These are phyloP conservation scores for Trichoderma hamatum DNA, from an alignment of 2,329 filamentous ascomycete genomes.

Conservation along the genomic window DNA sequence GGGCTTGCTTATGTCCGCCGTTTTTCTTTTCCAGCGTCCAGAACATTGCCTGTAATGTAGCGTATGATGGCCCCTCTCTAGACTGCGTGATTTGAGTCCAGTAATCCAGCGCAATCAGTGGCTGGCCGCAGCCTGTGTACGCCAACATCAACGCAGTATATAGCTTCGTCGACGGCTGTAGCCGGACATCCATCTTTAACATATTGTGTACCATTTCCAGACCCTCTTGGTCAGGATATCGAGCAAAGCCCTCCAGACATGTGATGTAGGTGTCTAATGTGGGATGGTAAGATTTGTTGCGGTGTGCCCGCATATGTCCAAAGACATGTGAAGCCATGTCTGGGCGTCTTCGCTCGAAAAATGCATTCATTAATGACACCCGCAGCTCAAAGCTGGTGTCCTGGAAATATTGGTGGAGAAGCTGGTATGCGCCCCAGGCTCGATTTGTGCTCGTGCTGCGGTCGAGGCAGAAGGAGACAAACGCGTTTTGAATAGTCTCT, in stretches of 20 bases:
- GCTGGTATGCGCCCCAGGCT: slow-evolving; percentile 66
- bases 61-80: slow-evolving; percentile 82
- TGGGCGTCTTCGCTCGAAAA: slow-evolving; percentile 74
- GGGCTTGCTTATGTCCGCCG: slow-evolving; percentile 61
- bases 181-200: slow-evolving; percentile 85
- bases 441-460: slow-evolving; percentile 62
- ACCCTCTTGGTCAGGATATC: slow-evolving; percentile 56
- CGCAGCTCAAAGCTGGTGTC: slow-evolving; percentile 68
- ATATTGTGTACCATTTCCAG: slow-evolving; percentile 85
- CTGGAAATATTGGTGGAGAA: slow-evolving; percentile 66
- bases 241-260: slow-evolving; percentile 75
- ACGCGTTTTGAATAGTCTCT: slow-evolving; percentile 63
- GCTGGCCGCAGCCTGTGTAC: slow-evolving; percentile 70
- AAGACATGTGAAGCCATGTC: slow-evolving; percentile 89
- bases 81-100: slow-evolving; percentile 85
- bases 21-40: slow-evolving; percentile 70
- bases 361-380: slow-evolving; percentile 75
- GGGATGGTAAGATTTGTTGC: slow-evolving; percentile 65
- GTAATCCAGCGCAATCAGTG: slow-evolving; percentile 70
- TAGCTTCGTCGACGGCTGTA: slow-evolving; percentile 75
- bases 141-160: slow-evolving; percentile 88
- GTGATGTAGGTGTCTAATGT: slow-evolving; percentile 73
- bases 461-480: slow-evolving; percentile 71
- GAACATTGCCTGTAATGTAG: slow-evolving; percentile 79
- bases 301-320: slow-evolving; percentile 87